A percentile compares a stretch with the other conserved stretches of the same genome.
These are phyloP conservation scores for Micractinium sp. DNA, from an alignment of 139 green algal species.

Conservation along the genomic window DNA sequence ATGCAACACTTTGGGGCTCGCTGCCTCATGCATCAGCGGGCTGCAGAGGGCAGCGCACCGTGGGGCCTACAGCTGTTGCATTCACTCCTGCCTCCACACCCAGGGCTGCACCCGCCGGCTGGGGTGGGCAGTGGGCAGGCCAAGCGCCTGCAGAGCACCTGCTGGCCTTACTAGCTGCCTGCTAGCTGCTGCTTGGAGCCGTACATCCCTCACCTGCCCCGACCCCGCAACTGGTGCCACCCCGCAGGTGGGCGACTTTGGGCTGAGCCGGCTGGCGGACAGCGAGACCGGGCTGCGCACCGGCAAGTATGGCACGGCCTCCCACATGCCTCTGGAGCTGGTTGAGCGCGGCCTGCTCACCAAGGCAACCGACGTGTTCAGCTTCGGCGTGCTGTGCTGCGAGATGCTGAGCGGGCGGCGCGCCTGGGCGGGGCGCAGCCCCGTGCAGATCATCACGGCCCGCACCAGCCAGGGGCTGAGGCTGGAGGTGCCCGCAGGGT, in stretches of 20 bases:
- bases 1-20: background rate
- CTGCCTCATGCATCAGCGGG: background rate
- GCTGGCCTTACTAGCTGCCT: no score
- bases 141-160: no score
- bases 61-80: no score
- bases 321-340: conserved; percentile 9
- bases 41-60: no score
- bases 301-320: no score
- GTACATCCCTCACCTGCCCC: background rate
- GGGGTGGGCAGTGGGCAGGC: no score
- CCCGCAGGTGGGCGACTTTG: background rate
- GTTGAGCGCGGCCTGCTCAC: background rate
- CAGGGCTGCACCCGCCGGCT: no score
- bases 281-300: no score
- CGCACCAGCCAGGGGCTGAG: background rate
- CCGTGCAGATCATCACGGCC: background rate
- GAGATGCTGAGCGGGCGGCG: no score
- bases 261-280: background rate
- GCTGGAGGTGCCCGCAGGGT: background rate
- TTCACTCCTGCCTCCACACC: no score
- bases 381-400: background rate
- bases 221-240: no score
- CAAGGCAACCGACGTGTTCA: background rate
- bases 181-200: no score
- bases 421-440: background rate